These are phyloP conservation scores for Tagetes patula DNA, from an alignment of 129 eudicot genomes.

Conservation along the genomic window DNA sequence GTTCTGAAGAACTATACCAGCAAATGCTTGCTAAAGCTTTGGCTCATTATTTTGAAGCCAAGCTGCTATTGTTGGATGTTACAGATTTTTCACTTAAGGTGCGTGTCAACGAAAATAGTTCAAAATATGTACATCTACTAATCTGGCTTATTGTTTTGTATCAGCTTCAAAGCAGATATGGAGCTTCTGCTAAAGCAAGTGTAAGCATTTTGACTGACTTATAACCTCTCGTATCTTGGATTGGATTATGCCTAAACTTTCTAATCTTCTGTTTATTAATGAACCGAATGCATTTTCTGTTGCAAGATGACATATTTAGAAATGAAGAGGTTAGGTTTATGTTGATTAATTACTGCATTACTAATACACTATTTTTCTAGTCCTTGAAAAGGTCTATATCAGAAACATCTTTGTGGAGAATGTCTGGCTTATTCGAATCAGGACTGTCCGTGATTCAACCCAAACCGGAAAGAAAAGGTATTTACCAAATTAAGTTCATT, in stretches of 20 bases:
- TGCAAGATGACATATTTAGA: slow-evolving; percentile 6
- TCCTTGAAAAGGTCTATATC: slow-evolving; percentile 70
- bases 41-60: slow-evolving; percentile 86
- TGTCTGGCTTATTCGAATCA: slow-evolving; percentile 73
- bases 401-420: slow-evolving; percentile 61
- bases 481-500: neutral
- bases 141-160: slow-evolving; percentile 16
- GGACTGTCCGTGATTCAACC: slow-evolving; percentile 58
- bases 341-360: slow-evolving; percentile 10
- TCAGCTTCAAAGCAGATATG: slow-evolving; percentile 88
- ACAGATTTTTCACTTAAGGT: slow-evolving; percentile 82
- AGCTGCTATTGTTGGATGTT: slow-evolving; percentile 70
- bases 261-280: slow-evolving; percentile 2
- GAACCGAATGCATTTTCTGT: neutral
- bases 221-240: slow-evolving; percentile 2
- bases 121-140: slow-evolving; percentile 13
- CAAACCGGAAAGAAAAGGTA: slow-evolving; percentile 64
- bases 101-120: neutral
- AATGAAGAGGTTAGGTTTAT: slow-evolving; percentile 10
- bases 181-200: slow-evolving; percentile 50
- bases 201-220: slow-evolving; percentile 46
- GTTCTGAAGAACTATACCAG: slow-evolving; percentile 72
- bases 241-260: neutral
- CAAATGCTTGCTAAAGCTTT: slow-evolving; percentile 96
- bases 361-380: slow-evolving; percentile 46